A percentile compares a stretch with the other conserved stretches of the same genome.
These are phyloP conservation scores for Mycena chlorophos DNA, from an alignment of 768 basidiomycete species.

Conservation along the genomic window DNA sequence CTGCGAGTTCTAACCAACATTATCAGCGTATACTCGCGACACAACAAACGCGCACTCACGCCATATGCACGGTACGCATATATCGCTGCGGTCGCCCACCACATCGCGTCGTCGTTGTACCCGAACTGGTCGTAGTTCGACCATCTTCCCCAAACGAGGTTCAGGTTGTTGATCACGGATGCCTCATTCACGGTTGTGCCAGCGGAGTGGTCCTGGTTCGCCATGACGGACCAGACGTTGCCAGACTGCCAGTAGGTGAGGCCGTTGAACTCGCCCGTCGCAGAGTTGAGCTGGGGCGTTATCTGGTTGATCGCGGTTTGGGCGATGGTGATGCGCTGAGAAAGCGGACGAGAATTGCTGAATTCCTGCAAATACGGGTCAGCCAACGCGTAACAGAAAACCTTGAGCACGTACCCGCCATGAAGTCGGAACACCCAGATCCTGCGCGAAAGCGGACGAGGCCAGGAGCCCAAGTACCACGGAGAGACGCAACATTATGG, in stretches of 20 bases:
- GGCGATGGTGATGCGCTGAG: slow-evolving; percentile 43
- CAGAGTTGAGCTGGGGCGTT: slow-evolving; percentile 36
- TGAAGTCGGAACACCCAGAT: slow-evolving; percentile 41
- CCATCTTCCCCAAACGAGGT: slow-evolving; percentile 39
- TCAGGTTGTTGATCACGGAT: slow-evolving; percentile 40
- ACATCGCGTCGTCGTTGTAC: slow-evolving; percentile 55
- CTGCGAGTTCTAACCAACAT: slow-evolving; percentile 30
- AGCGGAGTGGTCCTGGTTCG: slow-evolving; percentile 45
- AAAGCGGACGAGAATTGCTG: slow-evolving; percentile 37
- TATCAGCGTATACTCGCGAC: background rate
- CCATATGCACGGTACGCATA: slow-evolving; percentile 51
- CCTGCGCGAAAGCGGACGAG: slow-evolving; percentile 31
- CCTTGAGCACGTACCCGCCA: slow-evolving; percentile 42
- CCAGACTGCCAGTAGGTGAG: slow-evolving; percentile 56
- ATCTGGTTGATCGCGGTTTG: slow-evolving; percentile 45
- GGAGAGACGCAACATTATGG: slow-evolving; percentile 7
- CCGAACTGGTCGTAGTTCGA: slow-evolving; percentile 45
- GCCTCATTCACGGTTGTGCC: slow-evolving; percentile 39
- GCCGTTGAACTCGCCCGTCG: slow-evolving; percentile 45
- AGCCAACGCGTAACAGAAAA: background rate
- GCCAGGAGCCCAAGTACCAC: background rate
- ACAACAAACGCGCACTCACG: slow-evolving; percentile 4
- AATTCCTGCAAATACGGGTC: slow-evolving; percentile 36
- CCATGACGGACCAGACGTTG: slow-evolving; percentile 52
- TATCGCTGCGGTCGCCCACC: slow-evolving; percentile 56